Conservation (phyloP, 306 rosid species). For the Corylus heterophylla region DNA sequence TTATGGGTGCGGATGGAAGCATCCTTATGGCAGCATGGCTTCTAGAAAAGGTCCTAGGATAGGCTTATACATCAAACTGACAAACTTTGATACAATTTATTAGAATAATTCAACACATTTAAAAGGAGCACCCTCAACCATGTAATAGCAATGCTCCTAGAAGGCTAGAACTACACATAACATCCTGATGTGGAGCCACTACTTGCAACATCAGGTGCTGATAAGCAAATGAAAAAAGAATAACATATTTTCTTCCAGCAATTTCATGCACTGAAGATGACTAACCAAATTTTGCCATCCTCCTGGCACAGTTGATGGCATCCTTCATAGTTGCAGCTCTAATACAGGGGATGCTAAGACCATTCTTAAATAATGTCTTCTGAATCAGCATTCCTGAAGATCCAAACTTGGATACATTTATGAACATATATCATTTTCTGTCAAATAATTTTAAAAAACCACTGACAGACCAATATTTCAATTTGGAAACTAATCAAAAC, state of each 20-base stretch:
- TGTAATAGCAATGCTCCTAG: neutral
- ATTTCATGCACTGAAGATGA: neutral
- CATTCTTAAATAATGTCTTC: conserved; percentile 24
- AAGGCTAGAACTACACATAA: neutral
- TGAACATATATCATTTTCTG: neutral
- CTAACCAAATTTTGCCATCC: conserved; percentile 33
- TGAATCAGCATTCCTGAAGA: conserved; percentile 30
- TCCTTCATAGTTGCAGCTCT: conserved; percentile 26
- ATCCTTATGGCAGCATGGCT: neutral
- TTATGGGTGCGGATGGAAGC: neutral
- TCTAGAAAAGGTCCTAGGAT: neutral
- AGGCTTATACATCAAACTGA: neutral
- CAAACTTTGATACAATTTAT: neutral
- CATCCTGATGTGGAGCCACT: neutral
- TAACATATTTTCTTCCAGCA: neutral
- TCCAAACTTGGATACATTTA: conserved; percentile 25
- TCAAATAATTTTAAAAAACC: neutral
- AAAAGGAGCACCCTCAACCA: neutral
- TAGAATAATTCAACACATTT: neutral
- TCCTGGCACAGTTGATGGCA: conserved; percentile 28
- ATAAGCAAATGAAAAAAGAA: neutral
- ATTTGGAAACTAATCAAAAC: neutral
- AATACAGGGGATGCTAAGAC: conserved; percentile 32
- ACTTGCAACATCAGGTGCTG: neutral
- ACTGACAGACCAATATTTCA: neutral